These are phyloP conservation scores for Sporobolomyces roseus DNA, from an alignment of 768 basidiomycete genomes.

Conservation along the genomic window DNA sequence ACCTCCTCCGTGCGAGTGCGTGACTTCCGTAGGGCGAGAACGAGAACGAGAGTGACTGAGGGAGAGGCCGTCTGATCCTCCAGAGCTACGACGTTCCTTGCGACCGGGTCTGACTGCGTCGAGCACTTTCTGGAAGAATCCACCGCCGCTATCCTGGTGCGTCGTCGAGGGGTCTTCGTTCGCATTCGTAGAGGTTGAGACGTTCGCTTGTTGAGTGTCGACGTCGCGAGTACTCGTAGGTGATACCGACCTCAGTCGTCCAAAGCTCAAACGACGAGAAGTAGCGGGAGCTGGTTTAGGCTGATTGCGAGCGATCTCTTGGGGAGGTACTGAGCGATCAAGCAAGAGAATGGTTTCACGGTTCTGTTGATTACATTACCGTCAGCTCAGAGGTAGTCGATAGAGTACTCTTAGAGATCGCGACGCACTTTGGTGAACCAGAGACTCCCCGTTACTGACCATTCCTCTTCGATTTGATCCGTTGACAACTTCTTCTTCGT, in stretches of 20 bases:
- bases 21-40: background rate
- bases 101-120: constrained; percentile 5
- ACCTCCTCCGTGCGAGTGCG: too few species aligned
- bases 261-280: constrained; percentile 12
- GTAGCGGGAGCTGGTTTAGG: too few species aligned
- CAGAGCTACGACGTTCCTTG: background rate
- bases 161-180: background rate
- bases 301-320: background rate
- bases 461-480: background rate
- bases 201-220: too few species aligned
- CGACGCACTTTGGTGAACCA: constrained; percentile 30
- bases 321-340: constrained; percentile 4
- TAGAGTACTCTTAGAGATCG: too few species aligned
- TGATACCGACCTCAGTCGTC: background rate
- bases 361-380: background rate
- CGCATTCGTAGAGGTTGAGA: too few species aligned
- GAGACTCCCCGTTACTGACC: constrained; percentile 14
- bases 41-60: constrained; percentile 1
- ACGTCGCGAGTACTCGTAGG: background rate
- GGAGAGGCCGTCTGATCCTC: background rate
- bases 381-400: too few species aligned
- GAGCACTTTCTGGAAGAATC: constrained; percentile 22
- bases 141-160: background rate
- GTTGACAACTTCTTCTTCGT: constrained; percentile 9
- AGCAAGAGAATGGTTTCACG: constrained; percentile 10